Conservation (phyloP, 768 basidiomycete genomes). For the Mycena leptocephala region DNA sequence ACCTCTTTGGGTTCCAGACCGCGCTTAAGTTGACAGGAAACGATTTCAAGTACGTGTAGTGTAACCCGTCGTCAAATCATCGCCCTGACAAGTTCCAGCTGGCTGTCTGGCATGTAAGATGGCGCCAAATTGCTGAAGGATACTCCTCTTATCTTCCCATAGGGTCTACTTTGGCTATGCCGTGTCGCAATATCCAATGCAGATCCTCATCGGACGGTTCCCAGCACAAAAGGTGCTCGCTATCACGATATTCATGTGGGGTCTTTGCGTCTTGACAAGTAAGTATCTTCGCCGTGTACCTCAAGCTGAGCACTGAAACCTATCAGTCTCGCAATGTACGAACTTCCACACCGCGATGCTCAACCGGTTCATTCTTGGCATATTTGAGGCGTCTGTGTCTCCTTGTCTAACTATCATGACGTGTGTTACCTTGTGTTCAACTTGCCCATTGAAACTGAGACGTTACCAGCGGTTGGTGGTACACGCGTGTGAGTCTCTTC, state of each 20-base stretch:
- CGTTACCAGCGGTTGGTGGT: slow-evolving; percentile 34
- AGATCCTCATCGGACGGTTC: slow-evolving; percentile 36
- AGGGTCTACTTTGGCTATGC: slow-evolving; percentile 37
- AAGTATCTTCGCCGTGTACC: background rate
- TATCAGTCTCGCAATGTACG: slow-evolving; percentile 38
- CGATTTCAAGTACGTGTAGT: slow-evolving; percentile 32
- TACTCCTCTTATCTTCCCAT: background rate
- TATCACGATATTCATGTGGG: slow-evolving; percentile 38
- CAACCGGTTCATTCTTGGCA: slow-evolving; percentile 36
- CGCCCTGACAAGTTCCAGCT: slow-evolving; percentile 7
- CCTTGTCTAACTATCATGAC: slow-evolving; percentile 40
- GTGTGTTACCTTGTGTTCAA: background rate
- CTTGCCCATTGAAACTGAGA: background rate
- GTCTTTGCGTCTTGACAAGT: slow-evolving; percentile 37
- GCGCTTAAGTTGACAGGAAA: slow-evolving; percentile 33
- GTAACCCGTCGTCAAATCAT: background rate
- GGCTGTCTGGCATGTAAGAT: slow-evolving; percentile 29
- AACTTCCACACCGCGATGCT: slow-evolving; percentile 39
- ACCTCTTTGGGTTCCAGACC: slow-evolving; percentile 35
- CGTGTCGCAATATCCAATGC: slow-evolving; percentile 36
- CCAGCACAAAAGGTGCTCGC: slow-evolving; percentile 35
- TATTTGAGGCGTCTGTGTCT: slow-evolving; percentile 37
- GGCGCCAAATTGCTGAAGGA: background rate
- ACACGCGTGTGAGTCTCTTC: slow-evolving; percentile 27
- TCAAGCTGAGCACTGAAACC: background rate